Evolutionary conservation across 2,329 filamentous ascomycete genomes (phyloP).

Genomic region (Dothistroma septosporum): DNA sequence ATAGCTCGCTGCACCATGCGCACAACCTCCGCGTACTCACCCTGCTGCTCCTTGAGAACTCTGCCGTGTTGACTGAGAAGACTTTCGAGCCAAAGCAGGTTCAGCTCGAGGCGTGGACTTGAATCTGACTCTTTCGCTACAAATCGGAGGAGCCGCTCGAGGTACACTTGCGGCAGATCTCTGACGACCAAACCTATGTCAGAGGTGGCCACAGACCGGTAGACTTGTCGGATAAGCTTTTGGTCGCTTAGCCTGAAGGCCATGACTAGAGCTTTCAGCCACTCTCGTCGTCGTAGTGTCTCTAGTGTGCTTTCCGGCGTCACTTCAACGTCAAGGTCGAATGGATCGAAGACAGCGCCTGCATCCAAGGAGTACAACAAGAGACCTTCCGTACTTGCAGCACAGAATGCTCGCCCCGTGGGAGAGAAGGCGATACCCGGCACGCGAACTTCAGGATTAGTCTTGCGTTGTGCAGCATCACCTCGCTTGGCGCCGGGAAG

Average conservation of each 20-base stretch:
- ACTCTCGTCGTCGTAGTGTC: conserved; percentile 74
- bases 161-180: conserved; percentile 77
- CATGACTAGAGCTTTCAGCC: conserved; percentile 92
- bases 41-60: conserved; percentile 76
- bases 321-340: conserved; percentile 90
- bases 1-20: conserved; percentile 78
- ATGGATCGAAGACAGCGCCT: conserved; percentile 83
- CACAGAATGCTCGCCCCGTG: conserved; percentile 85
- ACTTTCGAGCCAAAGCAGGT: conserved; percentile 85
- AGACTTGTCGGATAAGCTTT: conserved; percentile 75
- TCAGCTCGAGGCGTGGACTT: conserved; percentile 91
- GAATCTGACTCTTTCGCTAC: conserved; percentile 84
- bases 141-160: conserved; percentile 78
- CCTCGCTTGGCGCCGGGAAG: conserved; percentile 85
- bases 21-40: conserved; percentile 77
- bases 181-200: conserved; percentile 75
- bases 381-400: conserved; percentile 88
- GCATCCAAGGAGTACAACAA: conserved; percentile 90
- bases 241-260: conserved; percentile 91
- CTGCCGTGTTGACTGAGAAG: conserved; percentile 75
- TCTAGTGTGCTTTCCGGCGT: conserved; percentile 68
- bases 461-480: conserved; percentile 74
- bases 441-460: conserved; percentile 77
- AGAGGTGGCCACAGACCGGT: conserved; percentile 71
- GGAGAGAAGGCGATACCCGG: conserved; percentile 82